phyloP scores from a whole-genome alignment of 2,329 filamentous ascomycete species.

The Penicillium sp. region DNA sequence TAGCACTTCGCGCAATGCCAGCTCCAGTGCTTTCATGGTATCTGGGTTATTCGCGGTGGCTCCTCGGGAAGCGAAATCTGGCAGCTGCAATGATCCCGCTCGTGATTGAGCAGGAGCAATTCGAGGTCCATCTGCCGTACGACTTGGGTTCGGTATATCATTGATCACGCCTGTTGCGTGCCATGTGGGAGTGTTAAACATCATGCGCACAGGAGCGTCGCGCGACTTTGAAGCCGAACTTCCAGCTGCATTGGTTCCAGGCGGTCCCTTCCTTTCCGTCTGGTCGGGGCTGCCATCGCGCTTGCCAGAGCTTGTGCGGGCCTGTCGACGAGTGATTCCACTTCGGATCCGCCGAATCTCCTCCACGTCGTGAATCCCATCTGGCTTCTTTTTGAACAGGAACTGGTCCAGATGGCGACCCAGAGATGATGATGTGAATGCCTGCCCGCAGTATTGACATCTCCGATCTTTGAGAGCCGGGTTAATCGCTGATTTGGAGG shows the following conservation, averaged over 20 bases:
- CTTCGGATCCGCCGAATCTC: conserved; percentile 84
- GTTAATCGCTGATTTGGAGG: conserved; percentile 41
- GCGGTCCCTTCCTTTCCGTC: conserved; percentile 52
- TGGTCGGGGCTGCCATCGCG: conserved; percentile 67
- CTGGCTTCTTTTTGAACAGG: conserved; percentile 91
- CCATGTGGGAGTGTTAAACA: conserved; percentile 72
- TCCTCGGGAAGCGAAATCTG: conserved; percentile 67
- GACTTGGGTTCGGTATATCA: conserved; percentile 65
- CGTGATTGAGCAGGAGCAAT: conserved; percentile 42
- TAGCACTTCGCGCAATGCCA: conserved; percentile 82
- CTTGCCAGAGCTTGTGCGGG: conserved; percentile 67
- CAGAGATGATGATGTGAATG: conserved; percentile 91
- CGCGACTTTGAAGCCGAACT: conserved; percentile 46
- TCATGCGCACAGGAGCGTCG: conserved; percentile 50
- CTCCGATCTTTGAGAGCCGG: conserved; percentile 78
- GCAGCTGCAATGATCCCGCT: conserved; percentile 37
- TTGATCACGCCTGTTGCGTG: conserved; percentile 80
- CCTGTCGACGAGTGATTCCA: conserved; percentile 84
- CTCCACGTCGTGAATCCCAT: conserved; percentile 88
- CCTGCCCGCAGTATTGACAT: conserved; percentile 86
- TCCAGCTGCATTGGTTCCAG: conserved; percentile 41
- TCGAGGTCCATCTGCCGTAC: conserved; percentile 48
- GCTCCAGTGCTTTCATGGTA: conserved; percentile 79
- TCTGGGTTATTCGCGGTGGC: conserved; percentile 74
- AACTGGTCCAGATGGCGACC: conserved; percentile 94